Evolutionary conservation across 73 alveolate genomes (phyloP), one percentile per base, ranked within the genome.

Genomic region (Paramecium caudatum): DNA sequence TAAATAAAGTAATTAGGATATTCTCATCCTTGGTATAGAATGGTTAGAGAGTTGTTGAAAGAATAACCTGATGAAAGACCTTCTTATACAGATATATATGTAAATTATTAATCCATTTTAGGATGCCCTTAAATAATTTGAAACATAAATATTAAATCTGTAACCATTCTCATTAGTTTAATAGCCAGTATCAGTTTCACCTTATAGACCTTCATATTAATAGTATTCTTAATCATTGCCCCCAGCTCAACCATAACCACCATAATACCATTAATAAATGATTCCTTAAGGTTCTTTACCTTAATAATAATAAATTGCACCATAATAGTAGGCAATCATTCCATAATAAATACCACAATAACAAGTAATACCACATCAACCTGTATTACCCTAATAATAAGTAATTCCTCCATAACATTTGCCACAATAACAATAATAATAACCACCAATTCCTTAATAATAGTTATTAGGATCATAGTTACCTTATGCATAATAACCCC

Each of bases 11-110:
- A 13, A 34, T 13, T 68, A 0, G 84, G 84, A 34, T 68, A 68
- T 33, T 68, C 84, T 10, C 8, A 32, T 34, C 47, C 84, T 3
- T 68, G 47, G 84, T 68, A 34, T 23, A 68, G 84, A 32, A 68
- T 68, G 84, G 50, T 68, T 15, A 68, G 84, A 68, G 84, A 68
- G 7, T 34, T 68, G 15, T 37, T 68, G 21, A 68, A 68, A n/a
- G 84, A 68, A 6, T 34, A 37, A n/a, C 61, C 50, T n/a, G 84
- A 68, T 68, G 84, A 68, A 68, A 68, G 84, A 33, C 84, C 84
- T 32, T 32, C 84, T 4, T 68, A n/a, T 68, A 32, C 25, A 34
- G 84, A 68, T 32, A 68, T 68, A 32, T 68, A 68, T 32, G 84
- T 68, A 68, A 34, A 10, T 30, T 63, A 27, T 32, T 32, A 9